Conservation (phyloP, 352 stramenopile genomes). For the Phytophthora pistaciae region DNA sequence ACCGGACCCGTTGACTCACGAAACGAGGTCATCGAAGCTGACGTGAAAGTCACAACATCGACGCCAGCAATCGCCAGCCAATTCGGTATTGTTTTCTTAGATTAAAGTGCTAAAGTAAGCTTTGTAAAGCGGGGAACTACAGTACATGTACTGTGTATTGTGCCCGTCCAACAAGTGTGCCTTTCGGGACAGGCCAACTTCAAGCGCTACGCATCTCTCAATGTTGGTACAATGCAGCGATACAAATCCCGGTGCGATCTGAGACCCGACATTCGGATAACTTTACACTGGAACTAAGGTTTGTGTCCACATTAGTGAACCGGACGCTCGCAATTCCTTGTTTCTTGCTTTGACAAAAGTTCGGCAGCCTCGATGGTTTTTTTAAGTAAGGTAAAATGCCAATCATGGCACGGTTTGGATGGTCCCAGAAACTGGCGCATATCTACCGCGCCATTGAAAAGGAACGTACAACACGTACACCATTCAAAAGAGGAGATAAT, state of each 20-base stretch:
- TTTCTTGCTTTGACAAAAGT: no score
- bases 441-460: no score
- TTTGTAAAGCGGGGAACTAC: neutral
- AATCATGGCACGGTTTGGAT: no score
- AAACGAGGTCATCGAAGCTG: neutral
- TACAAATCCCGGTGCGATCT: slow-evolving; percentile 19
- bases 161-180: neutral
- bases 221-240: slow-evolving; percentile 13
- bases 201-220: neutral
- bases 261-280: neutral
- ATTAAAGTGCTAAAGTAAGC: neutral
- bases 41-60: neutral
- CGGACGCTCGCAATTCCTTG: no score
- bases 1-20: neutral
- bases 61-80: neutral
- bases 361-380: no score
- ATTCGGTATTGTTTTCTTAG: neutral
- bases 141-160: no score
- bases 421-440: no score
- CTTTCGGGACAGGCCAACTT: neutral
- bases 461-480: no score
- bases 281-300: neutral
- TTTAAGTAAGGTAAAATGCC: no score
- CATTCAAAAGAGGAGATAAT: no score
- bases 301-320: no score